These are phyloP conservation scores for Boletellus deceptivus DNA, from an alignment of 1,284 basidiomycete species.

Conservation along the genomic window DNA sequence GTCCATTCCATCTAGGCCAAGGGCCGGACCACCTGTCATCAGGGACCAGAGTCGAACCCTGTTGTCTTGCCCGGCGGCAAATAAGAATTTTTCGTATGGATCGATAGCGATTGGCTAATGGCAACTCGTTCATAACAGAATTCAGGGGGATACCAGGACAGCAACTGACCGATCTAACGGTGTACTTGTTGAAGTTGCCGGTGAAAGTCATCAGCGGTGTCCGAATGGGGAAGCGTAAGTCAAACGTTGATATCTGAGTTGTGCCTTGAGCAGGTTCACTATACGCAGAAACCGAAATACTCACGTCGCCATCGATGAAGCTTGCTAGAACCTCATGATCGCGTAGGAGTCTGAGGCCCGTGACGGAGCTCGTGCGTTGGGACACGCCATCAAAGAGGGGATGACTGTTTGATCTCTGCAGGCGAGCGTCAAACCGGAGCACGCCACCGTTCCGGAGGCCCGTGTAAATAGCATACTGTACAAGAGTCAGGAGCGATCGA, in stretches of 20 bases:
- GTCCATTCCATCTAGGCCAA: constrained; percentile 25
- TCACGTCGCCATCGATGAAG: constrained; percentile 59
- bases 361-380: constrained; percentile 42
- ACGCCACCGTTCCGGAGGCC: constrained; percentile 63
- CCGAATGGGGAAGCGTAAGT: constrained; percentile 55
- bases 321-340: constrained; percentile 55
- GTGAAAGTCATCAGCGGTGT: constrained; percentile 46
- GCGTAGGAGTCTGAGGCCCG: constrained; percentile 48
- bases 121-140: constrained; percentile 1
- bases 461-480: constrained; percentile 55
- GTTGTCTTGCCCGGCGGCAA: constrained; percentile 68
- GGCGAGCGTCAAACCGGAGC: constrained; percentile 58
- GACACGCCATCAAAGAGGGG: constrained; percentile 41
- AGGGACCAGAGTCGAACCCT: constrained; percentile 67
- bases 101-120: constrained; percentile 60
- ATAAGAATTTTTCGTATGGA: constrained; percentile 61
- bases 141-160: not conserved
- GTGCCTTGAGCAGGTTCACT: not conserved
- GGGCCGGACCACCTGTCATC: constrained; percentile 43
- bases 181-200: constrained; percentile 58
- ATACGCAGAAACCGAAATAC: constrained; percentile 19
- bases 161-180: constrained; percentile 47
- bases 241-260: constrained; percentile 58
- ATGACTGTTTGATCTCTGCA: constrained; percentile 35
- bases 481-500: not conserved